Conservation (phyloP, 805 yeast genomes). For the Starmerella floricola region DNA sequence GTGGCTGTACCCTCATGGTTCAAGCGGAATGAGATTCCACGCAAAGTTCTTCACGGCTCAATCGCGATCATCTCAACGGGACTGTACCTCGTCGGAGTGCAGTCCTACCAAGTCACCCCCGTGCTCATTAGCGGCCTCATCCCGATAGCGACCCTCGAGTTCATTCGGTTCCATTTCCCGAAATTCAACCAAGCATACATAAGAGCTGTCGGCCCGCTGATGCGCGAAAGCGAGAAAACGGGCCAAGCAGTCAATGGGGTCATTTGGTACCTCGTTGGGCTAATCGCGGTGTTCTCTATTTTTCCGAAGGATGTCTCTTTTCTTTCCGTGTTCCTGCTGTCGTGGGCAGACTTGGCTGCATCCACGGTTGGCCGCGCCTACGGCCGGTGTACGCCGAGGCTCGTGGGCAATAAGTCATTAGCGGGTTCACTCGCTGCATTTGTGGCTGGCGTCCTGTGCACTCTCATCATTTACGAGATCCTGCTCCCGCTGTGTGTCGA, state of each 20-base stretch:
- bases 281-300: constrained; percentile 52
- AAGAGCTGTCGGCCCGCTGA: constrained; percentile 58
- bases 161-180: constrained; percentile 49
- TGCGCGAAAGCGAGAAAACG: constrained; percentile 71
- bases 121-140: constrained; percentile 48
- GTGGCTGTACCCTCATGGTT: constrained; percentile 28
- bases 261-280: constrained; percentile 74
- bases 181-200: constrained; percentile 58
- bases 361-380: constrained; percentile 80
- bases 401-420: constrained; percentile 63
- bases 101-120: constrained; percentile 43
- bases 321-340: constrained; percentile 62
- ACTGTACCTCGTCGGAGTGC: constrained; percentile 52
- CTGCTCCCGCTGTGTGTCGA: constrained; percentile 52
- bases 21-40: constrained; percentile 74
- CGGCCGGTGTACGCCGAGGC: constrained; percentile 72
- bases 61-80: constrained; percentile 74
- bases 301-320: constrained; percentile 73
- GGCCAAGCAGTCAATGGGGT: constrained; percentile 58
- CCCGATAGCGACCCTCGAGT: constrained; percentile 49
- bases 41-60: constrained; percentile 78
- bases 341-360: constrained; percentile 98
- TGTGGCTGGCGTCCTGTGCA: constrained; percentile 52
- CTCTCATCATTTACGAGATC: constrained; percentile 57
- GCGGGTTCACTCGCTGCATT: constrained; percentile 90